These are phyloP conservation scores for Phaeosphaeriaceae sp. DNA, from an alignment of 2,329 filamentous ascomycete species.

Conservation along the genomic window DNA sequence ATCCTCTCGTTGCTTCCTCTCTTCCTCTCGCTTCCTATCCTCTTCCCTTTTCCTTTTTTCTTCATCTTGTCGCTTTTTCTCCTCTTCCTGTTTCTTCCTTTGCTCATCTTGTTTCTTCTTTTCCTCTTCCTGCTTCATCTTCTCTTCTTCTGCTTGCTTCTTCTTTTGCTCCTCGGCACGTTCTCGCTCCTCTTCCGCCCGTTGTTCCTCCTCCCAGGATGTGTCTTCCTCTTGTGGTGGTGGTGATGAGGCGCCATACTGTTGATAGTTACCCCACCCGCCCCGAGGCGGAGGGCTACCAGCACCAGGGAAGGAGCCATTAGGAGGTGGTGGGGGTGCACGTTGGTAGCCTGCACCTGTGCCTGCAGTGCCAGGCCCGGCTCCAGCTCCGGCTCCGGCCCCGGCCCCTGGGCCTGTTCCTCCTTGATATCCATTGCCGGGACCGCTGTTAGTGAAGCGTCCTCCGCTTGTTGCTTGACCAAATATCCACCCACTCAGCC, in stretches of 20 bases:
- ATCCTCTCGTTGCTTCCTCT: constrained; percentile 68
- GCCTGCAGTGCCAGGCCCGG: constrained; percentile 31
- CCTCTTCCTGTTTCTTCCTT: constrained; percentile 51
- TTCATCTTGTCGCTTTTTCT: constrained; percentile 65
- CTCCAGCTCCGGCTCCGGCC: constrained; percentile 40
- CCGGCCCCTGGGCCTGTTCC: constrained; percentile 40
- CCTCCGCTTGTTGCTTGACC: constrained; percentile 68
- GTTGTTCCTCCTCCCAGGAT: constrained; percentile 46
- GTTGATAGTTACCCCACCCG: constrained; percentile 39
- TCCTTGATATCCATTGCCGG: constrained; percentile 36
- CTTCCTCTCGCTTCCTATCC: constrained; percentile 55
- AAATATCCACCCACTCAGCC: constrained; percentile 77
- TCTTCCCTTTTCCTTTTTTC: constrained; percentile 62
- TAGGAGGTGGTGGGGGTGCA: constrained; percentile 38
- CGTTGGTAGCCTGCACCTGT: constrained; percentile 38
- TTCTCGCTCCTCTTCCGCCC: constrained; percentile 60
- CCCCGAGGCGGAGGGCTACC: constrained; percentile 40
- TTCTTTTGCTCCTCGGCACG: constrained; percentile 60
- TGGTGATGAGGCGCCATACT: constrained; percentile 38
- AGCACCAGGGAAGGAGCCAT: constrained; percentile 42
- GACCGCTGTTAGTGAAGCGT: constrained; percentile 37
- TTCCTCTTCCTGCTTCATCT: constrained; percentile 39
- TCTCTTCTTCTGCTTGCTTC: constrained; percentile 42
- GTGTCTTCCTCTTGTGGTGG: constrained; percentile 38
- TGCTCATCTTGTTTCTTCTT: constrained; percentile 50